Evolutionary conservation across 371 early-diverging fungal genomes (phyloP), one percentile per base, ranked within the genome.

Genomic region (Mortierella sp.): DNA sequence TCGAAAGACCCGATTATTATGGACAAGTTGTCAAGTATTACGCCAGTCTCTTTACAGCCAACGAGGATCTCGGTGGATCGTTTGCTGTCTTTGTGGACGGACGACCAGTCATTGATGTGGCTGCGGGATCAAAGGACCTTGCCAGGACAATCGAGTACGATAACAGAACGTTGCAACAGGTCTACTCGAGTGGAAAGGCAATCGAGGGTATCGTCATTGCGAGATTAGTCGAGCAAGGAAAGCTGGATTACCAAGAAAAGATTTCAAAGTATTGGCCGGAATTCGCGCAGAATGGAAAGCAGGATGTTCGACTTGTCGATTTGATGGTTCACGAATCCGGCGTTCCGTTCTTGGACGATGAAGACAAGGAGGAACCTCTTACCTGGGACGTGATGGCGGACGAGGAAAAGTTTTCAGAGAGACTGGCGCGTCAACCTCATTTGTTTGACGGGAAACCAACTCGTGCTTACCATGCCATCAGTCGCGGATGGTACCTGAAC

Each of bases 211-310:
- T 93, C 40, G 86, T 91, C 3, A 78, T 93, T 33, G 88, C 92
- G 6, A 85, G 88, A 22, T 72, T 93, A 24, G 91, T 94, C 13
- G 90, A 91, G 9, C 74, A 89, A 69, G 90, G 89, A 8, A 55
- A 84, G 6, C 58, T 95, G 10, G 70, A 85, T 13, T 92, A 92
- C 74, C 78, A 87, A 52, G 84, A 86, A 63, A 78, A 71, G 40
- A 86, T 95, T 36, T 62, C 87, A 8, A 84, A 83, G 10, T 91
- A 92, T 70, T 95, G 95, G 95, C 94, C 95, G 2, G 93, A 94
- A 67, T 95, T 95, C 77, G 93, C 88, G 1, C 87, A 88, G 69
- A 92, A 92, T 28, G 88, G 88, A 69, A 94, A 94, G 84, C 89
- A 90, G 53, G 83, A 94, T 66, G 94, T 94, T 4, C 91, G 91